These are phyloP conservation scores for Rhodotorula sp. DNA, from an alignment of 1,284 basidiomycete genomes.

Conservation along the genomic window DNA sequence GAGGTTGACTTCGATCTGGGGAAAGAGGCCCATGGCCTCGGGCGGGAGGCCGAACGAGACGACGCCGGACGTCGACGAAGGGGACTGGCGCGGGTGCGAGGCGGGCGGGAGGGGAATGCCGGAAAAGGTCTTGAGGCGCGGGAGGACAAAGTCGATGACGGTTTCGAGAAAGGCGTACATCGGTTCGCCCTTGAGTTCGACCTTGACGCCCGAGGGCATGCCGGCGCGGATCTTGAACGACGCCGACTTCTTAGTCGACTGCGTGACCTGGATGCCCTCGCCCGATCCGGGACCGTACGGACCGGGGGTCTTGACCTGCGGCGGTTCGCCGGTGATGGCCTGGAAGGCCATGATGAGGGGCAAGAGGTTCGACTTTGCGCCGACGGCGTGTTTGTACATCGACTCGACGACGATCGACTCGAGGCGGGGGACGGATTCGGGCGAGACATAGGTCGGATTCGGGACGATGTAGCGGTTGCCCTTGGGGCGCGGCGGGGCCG, in stretches of 20 bases:
- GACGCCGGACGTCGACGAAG: slow-evolving; percentile 77
- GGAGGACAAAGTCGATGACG: slow-evolving; percentile 90
- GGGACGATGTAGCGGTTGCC: slow-evolving; percentile 66
- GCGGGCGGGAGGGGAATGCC: slow-evolving; percentile 72
- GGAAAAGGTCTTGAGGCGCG: slow-evolving; percentile 83
- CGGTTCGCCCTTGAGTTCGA: slow-evolving; percentile 79
- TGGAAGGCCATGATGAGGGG: slow-evolving; percentile 81
- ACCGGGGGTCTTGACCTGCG: slow-evolving; percentile 59
- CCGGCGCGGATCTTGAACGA: slow-evolving; percentile 80
- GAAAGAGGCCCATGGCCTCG: slow-evolving; percentile 84
- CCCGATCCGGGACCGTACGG: slow-evolving; percentile 57
- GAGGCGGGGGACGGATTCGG: slow-evolving; percentile 68
- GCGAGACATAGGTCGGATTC: slow-evolving; percentile 60
- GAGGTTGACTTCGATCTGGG: slow-evolving; percentile 77
- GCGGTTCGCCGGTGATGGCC: slow-evolving; percentile 79
- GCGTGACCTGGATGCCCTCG: slow-evolving; percentile 73
- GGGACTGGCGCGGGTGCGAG: slow-evolving; percentile 47
- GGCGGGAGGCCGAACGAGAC: slow-evolving; percentile 84
- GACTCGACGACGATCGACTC: slow-evolving; percentile 82
- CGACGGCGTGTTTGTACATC: slow-evolving; percentile 66
- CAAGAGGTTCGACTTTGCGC: slow-evolving; percentile 73
- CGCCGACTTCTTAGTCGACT: slow-evolving; percentile 73
- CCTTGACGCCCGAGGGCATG: slow-evolving; percentile 81
- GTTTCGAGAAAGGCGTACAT: slow-evolving; percentile 93
- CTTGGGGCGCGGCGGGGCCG: slow-evolving; percentile 67